Evolutionary conservation across 108 stramenopile genomes (phyloP), one percentile per base, ranked within the genome.

Genomic region (Pseudonitzschia delicatissima): DNA sequence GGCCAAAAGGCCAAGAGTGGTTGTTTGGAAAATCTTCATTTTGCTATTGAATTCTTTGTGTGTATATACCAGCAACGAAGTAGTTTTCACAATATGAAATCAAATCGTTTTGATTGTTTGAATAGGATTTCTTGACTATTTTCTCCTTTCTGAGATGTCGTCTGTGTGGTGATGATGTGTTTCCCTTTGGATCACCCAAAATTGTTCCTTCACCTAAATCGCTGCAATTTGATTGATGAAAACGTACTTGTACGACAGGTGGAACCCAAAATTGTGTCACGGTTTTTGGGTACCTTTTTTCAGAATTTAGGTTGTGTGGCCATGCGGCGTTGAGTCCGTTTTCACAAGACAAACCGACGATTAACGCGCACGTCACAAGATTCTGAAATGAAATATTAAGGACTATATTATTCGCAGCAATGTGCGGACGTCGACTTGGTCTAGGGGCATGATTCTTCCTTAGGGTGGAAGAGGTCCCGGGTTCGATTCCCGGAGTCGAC

Each of bases 401-500:
- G n/a, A n/a, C n/a, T n/a, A n/a, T n/a, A n/a, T n/a, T n/a, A n/a
- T n/a, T n/a, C n/a, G n/a, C n/a, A n/a, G n/a, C n/a, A n/a, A n/a
- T n/a, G n/a, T n/a, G n/a, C n/a, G 7, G n/a, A 7, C 21, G 47
- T 48, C 47, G 13, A 48, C 72, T 81, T 82, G 82, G 84, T 85
- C 81, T 85, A 85, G 84, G 69, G 84, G 84, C 77, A 84, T 84
- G 83, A 84, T 84, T 76, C 83, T 52, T 82, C 80, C 72, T 87
- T 87, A 82, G 86, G 87, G 83, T 92, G 84, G 79, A 85, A 67
- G 86, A 82, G 90, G 90, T 91, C 90, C 82, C 82, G 90, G 81
- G 90, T 91, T 91, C 90, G 80, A 91, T 86, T 85, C 89, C 81
- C 86, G 82, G 82, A 83, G 79, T 71, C 70, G 87, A 80, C 81